These are phyloP conservation scores for Kwoniella bestiolae DNA, from an alignment of 768 basidiomycete genomes.

Conservation along the genomic window DNA sequence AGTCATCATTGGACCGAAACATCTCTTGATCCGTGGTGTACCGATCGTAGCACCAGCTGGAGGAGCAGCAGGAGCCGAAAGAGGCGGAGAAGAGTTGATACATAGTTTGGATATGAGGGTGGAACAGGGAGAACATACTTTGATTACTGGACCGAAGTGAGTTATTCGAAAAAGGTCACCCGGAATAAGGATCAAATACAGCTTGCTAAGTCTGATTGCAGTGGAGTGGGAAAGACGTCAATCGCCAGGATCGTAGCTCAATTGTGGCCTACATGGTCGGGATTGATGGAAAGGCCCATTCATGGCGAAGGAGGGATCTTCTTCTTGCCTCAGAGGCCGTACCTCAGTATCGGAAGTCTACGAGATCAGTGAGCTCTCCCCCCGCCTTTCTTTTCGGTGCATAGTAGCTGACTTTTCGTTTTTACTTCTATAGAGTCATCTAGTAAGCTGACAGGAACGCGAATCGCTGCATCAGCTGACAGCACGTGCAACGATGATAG, in stretches of 20 bases:
- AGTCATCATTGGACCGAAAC: slow-evolving; percentile 65
- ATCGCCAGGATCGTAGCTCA: slow-evolving; percentile 87
- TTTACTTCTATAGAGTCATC: slow-evolving; percentile 65
- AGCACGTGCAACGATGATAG: slow-evolving; percentile 13
- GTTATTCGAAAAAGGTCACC: slow-evolving; percentile 8
- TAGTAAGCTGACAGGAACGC: slow-evolving; percentile 60
- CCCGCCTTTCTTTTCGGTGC: background rate
- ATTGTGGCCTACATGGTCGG: slow-evolving; percentile 71
- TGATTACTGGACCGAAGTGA: slow-evolving; percentile 79
- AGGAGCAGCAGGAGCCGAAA: slow-evolving; percentile 54
- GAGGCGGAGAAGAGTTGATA: slow-evolving; percentile 66
- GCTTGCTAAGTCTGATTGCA: slow-evolving; percentile 53
- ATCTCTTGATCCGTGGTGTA: slow-evolving; percentile 56
- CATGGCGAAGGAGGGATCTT: slow-evolving; percentile 67
- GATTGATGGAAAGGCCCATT: slow-evolving; percentile 60
- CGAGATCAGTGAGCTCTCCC: slow-evolving; percentile 71
- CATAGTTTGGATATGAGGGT: slow-evolving; percentile 70
- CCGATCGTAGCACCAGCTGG: slow-evolving; percentile 60
- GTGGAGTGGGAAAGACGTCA: slow-evolving; percentile 89
- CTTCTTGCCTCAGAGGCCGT: slow-evolving; percentile 87
- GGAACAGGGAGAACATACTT: slow-evolving; percentile 74
- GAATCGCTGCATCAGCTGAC: background rate
- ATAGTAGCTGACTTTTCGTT: slow-evolving; percentile 1
- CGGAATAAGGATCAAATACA: background rate
- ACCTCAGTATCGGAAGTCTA: slow-evolving; percentile 84